Evolutionary conservation across 2,329 filamentous ascomycete species (phyloP).

Genomic region (Aureobasidium sp.): DNA sequence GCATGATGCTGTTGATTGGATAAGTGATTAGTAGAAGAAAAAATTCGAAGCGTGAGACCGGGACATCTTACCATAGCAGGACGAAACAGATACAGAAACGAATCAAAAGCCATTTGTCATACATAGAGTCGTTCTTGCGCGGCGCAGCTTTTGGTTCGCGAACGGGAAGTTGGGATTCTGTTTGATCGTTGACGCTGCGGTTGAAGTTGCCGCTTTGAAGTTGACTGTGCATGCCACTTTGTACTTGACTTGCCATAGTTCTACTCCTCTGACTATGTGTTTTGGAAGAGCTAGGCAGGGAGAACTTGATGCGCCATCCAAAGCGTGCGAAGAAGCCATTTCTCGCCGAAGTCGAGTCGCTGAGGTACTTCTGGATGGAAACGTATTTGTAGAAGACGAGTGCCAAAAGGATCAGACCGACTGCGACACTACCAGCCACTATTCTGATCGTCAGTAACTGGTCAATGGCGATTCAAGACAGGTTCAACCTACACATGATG

Average conservation of each 20-base stretch:
- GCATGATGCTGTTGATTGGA: constrained; percentile 12
- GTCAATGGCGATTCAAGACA: rapidly evolving
- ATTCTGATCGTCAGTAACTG: neutral
- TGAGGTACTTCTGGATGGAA: constrained; percentile 1
- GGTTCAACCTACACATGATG: neutral
- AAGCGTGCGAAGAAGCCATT: neutral
- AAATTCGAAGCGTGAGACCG: neutral
- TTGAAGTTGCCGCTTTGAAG: neutral
- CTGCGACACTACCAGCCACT: constrained; percentile 2
- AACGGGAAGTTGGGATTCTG: neutral
- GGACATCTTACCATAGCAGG: constrained; percentile 12
- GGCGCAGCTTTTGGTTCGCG: neutral
- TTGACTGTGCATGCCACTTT: neutral
- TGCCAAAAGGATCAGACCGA: neutral
- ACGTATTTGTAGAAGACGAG: constrained; percentile 13
- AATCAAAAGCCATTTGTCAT: constrained; percentile 17
- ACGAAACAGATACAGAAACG: constrained; percentile 18
- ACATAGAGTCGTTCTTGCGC: neutral
- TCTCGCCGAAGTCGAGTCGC: neutral
- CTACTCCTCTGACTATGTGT: neutral
- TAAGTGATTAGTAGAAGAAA: neutral
- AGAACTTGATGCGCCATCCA: constrained; percentile 9
- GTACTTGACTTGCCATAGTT: neutral
- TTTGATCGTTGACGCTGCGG: neutral
- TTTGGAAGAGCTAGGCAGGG: neutral